A percentile compares a stretch with the other conserved stretches of the same genome.
phyloP scores from a whole-genome alignment of 805 yeast genomes.

The Kluyveromyces nonfermentans region DNA sequence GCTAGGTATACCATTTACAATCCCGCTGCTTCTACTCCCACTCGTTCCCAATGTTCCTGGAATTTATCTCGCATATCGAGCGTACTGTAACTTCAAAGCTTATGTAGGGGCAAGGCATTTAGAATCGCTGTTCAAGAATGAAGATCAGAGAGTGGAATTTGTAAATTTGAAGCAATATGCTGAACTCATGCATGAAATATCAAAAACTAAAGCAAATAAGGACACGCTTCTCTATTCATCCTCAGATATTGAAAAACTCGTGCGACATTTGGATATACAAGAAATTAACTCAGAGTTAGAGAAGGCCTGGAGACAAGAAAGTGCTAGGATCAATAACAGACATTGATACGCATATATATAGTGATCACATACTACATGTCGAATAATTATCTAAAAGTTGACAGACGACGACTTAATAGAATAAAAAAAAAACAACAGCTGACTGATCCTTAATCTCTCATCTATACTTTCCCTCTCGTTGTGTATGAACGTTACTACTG shows the following conservation, averaged over 20 bases:
- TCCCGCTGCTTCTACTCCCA: slow-evolving; percentile 76
- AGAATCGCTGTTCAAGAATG: slow-evolving; percentile 39
- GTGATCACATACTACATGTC: no score
- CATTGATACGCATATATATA: neutral
- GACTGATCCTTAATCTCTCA: no score
- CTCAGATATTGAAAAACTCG: slow-evolving; percentile 37
- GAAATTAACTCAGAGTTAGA: slow-evolving; percentile 36
- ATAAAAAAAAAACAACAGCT: no score
- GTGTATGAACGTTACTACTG: no score
- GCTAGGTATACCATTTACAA: slow-evolving; percentile 60
- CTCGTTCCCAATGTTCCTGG: slow-evolving; percentile 91
- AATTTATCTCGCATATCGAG: slow-evolving; percentile 69
- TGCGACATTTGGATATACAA: slow-evolving; percentile 36
- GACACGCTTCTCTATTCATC: slow-evolving; percentile 36
- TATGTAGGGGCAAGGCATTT: slow-evolving; percentile 64
- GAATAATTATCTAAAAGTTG: no score
- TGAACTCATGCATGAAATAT: slow-evolving; percentile 11
- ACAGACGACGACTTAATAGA: no score
- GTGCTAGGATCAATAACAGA: slow-evolving; percentile 1
- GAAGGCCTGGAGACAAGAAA: slow-evolving; percentile 49
- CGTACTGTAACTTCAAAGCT: slow-evolving; percentile 80
- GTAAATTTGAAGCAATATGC: slow-evolving; percentile 26
- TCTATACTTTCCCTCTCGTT: no score
- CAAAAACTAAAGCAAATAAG: slow-evolving; percentile 7
- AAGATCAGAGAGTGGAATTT: slow-evolving; percentile 32